Conservation (phyloP, 1,284 basidiomycete genomes). For the Hemileccinum hortonii region DNA sequence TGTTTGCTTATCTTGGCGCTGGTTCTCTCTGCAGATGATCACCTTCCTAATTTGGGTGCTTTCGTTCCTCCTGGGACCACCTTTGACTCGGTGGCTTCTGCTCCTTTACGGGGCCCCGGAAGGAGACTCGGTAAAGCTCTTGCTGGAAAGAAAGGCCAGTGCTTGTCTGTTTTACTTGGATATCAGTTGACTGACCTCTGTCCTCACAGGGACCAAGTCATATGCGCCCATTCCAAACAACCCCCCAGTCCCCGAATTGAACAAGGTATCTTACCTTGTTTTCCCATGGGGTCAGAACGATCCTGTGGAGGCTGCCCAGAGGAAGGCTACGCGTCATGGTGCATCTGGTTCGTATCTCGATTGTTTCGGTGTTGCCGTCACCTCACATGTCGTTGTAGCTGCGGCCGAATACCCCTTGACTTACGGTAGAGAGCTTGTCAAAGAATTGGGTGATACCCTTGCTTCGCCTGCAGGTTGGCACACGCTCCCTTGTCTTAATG, state of each 20-base stretch:
- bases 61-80: slow-evolving; percentile 21
- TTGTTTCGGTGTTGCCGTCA: not conserved
- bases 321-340: slow-evolving; percentile 39
- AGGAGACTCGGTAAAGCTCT: slow-evolving; percentile 18
- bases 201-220: slow-evolving; percentile 8
- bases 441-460: slow-evolving; percentile 35
- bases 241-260: slow-evolving; percentile 21
- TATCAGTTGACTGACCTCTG: not conserved
- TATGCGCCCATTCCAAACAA: slow-evolving; percentile 30
- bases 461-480: slow-evolving; percentile 93
- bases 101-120: slow-evolving; percentile 2
- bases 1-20: too few species aligned
- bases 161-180: not conserved
- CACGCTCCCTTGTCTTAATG: slow-evolving; percentile 57
- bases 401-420: slow-evolving; percentile 11
- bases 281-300: slow-evolving; percentile 78
- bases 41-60: slow-evolving; percentile 27
- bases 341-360: slow-evolving; percentile 11
- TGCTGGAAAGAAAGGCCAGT: slow-evolving; percentile 14
- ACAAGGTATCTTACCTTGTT: slow-evolving; percentile 61
- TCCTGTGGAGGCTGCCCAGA: slow-evolving; percentile 56
- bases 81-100: slow-evolving; percentile 19
- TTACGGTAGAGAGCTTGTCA: slow-evolving; percentile 22
- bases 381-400: slow-evolving; percentile 5
- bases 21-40: slow-evolving; percentile 9